These are phyloP conservation scores for Curvularia lunata DNA, from an alignment of 2,329 filamentous ascomycete genomes.

Conservation along the genomic window DNA sequence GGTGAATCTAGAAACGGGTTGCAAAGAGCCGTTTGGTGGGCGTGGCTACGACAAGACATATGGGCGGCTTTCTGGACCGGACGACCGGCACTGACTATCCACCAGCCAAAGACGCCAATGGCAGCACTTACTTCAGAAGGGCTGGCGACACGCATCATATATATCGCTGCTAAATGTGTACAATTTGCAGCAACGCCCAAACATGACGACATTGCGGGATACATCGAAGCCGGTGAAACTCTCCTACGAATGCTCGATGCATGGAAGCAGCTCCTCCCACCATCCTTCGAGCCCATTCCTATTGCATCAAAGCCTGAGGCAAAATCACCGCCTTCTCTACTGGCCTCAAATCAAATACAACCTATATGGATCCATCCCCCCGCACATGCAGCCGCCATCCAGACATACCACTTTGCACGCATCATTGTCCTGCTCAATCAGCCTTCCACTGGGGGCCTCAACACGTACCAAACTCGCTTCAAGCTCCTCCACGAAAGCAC, in stretches of 20 bases:
- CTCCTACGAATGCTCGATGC: slow-evolving; percentile 58
- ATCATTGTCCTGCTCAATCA: slow-evolving; percentile 61
- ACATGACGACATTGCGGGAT: slow-evolving; percentile 44
- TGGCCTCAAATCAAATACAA: slow-evolving; percentile 14
- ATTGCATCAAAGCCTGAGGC: slow-evolving; percentile 10
- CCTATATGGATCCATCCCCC: slow-evolving; percentile 41
- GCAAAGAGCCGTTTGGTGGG: slow-evolving; percentile 68
- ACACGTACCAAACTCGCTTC: slow-evolving; percentile 55
- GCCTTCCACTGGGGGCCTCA: slow-evolving; percentile 57
- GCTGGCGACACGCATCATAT: slow-evolving; percentile 60
- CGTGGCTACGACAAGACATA: slow-evolving; percentile 68
- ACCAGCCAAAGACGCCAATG: slow-evolving; percentile 60
- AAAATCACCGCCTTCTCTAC: slow-evolving; percentile 15
- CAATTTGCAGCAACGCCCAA: slow-evolving; percentile 63
- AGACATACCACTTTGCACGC: slow-evolving; percentile 60
- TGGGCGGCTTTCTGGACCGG: slow-evolving; percentile 68
- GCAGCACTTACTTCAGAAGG: slow-evolving; percentile 58
- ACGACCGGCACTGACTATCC: slow-evolving; percentile 63
- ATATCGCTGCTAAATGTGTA: slow-evolving; percentile 62
- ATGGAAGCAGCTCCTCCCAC: slow-evolving; percentile 54
- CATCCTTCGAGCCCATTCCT: slow-evolving; percentile 54
- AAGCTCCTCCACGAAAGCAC: slow-evolving; percentile 55
- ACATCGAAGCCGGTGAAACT: slow-evolving; percentile 55
- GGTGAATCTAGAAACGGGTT: slow-evolving; percentile 62
- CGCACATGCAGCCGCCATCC: slow-evolving; percentile 54